Evolutionary conservation across 1,139 yeast species (phyloP).

Genomic region (Pichia sp.): DNA sequence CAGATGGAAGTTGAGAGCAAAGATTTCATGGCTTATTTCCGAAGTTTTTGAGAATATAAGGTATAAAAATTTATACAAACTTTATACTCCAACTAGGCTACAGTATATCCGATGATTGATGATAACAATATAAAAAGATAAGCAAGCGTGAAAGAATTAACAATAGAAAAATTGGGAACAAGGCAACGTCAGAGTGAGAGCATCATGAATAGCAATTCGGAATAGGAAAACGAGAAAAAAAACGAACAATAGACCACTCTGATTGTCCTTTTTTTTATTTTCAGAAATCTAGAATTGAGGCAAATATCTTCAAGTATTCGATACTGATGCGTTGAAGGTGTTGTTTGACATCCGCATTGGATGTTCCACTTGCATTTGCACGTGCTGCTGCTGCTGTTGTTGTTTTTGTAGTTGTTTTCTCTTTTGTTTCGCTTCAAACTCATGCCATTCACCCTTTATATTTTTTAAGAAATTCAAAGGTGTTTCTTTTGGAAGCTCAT

Average conservation of each 20-base stretch:
- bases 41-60: neutral
- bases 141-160: neutral
- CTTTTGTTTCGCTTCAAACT: slow-evolving; percentile 86
- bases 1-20: neutral
- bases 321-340: neutral
- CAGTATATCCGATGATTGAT: neutral
- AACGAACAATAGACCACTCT: neutral
- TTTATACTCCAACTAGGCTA: no score
- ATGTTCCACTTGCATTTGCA: neutral
- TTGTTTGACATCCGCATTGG: neutral
- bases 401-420: slow-evolving; percentile 53
- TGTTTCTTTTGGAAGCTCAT: slow-evolving; percentile 58
- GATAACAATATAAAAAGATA: neutral
- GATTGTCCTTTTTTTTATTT: neutral
- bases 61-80: neutral
- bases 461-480: slow-evolving; percentile 50
- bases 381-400: slow-evolving; percentile 14
- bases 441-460: slow-evolving; percentile 88
- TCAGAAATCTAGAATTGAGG: no score
- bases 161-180: neutral
- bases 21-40: neutral
- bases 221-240: neutral
- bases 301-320: neutral
- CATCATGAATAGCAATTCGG: neutral
- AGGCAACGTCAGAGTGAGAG: neutral